These are phyloP conservation scores for Russula earlei DNA, from an alignment of 768 basidiomycete species.

Conservation along the genomic window DNA sequence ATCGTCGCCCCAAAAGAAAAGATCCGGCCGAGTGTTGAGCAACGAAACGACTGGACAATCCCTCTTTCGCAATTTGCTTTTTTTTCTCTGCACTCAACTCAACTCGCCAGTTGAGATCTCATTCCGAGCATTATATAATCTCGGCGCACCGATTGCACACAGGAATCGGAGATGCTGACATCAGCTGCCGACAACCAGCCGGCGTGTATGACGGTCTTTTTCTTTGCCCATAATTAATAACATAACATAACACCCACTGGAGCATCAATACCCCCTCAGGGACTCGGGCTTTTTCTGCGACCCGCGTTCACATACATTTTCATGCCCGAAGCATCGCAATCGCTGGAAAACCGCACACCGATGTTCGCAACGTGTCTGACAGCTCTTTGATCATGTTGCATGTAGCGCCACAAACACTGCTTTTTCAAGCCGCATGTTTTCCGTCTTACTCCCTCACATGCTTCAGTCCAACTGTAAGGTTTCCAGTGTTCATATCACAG, in stretches of 20 bases:
- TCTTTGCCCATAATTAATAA: no score
- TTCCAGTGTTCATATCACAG: no score
- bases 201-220: background rate
- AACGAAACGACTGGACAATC: background rate
- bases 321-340: background rate
- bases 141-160: no score
- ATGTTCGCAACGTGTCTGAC: background rate
- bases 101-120: background rate
- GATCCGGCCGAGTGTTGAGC: background rate
- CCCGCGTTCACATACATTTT: background rate
- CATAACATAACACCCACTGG: no score
- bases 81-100: background rate
- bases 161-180: background rate
- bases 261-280: no score
- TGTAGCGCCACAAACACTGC: constrained; percentile 7
- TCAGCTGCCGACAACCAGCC: background rate
- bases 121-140: background rate
- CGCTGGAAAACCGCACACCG: background rate
- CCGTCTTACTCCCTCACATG: background rate
- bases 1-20: background rate
- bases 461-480: background rate
- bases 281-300: background rate
- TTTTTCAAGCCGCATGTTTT: background rate
- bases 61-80: background rate
- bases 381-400: background rate